Base-by-base conservation (phyloP, 306 rosid species). In the Datisca glomerata region DNA sequence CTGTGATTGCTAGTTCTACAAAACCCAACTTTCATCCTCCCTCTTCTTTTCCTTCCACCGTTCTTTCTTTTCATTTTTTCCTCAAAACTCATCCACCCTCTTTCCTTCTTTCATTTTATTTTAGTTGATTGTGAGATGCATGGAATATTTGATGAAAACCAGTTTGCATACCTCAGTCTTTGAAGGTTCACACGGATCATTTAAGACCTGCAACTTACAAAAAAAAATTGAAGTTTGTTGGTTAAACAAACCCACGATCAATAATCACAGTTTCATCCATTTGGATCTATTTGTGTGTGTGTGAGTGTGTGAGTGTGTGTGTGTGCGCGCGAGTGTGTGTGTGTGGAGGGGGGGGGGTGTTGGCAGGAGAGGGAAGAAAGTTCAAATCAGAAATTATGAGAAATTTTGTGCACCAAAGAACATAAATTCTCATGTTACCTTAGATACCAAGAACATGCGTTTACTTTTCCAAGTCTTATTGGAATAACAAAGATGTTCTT, bases 401-500 rank as follows among this genome's bases (percentile, higher is more conserved):
- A 20, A 1, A 22, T 17, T 7, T 23, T 29, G 29, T 9, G 19
- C 28, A 12, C 32, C n/a, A 6, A 47, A 7, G 37, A 32, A 25
- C 31, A 45, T 12, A 15, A 45, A 24, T 7, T 18, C 4, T 51
- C 32, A 19, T 41, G 28, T 49, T 63, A 69, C 83, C 81, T 73
- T 69, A 5, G 74, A 60, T 57, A 47, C 57, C 23, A 23, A 17
- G 41, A 80, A 32, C 53, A 75, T 84, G 47, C 71, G 69, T 47
- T 76, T 76, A 65, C 86, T 74, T 73, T 71, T 84, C 62, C 61
- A 60, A 13, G 51, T 41, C 44, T 50, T 66, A 42, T 46, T 73
- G 43, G 68, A 33, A 53, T 60, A 40, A 2, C 55, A 65, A 50
- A 55, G 61, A 59, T 49, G 66, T 20, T 60, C 80, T 53, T 73